Base-by-base conservation (phyloP, 371 early-diverging fungal species). In the Homolaphlyctis polyrhiza region DNA sequence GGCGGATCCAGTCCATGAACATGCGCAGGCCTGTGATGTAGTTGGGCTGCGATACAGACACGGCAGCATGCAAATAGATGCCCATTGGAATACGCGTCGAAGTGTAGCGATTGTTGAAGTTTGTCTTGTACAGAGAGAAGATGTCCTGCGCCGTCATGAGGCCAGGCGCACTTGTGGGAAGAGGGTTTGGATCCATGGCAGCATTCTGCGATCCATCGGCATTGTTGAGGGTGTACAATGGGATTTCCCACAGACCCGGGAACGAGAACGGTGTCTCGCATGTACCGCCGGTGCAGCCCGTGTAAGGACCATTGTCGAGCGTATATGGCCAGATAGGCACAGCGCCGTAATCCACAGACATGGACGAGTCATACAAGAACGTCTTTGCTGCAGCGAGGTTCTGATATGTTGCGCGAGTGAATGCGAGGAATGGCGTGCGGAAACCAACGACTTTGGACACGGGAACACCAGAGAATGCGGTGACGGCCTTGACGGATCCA, bases 31-130 rank as follows among this genome's bases (percentile, higher is more conserved):
- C 55, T 3, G 67, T 86, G 85, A 5, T 58, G 58, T 63, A 84
- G 74, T 29, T 75, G 57, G 35, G 78, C 79, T 32, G 77, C 71
- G 50, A 71, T 75, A 29, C 73, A 79, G 55, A 86, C 68, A 80
- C 83, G 35, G 81, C 74, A n/a, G 81, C 47, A 28, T 63, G 59
- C 75, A 73, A 72, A 47, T 82, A 84, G 45, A 82, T 79, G 65
- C 88, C 88, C 57, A 88, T 87, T 1, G 88, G 88, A 35, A 76
- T 72, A 58, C 87, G 81, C 50, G 77, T 82, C 29, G 82, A 80
- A 51, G 75, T 78, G 71, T 84, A 85, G 61, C 86, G 87, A 57
- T 82, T 69, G n/a, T 6, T 6, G 57, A 63, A 63, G 57, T 63
- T 63, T 35, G 1, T 27, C 57, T 63, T 52, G 47, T 21, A 45